Evolutionary conservation across 1,284 basidiomycete species (phyloP), one percentile per base, ranked within the genome.

Genomic region (Melampsora americana): DNA sequence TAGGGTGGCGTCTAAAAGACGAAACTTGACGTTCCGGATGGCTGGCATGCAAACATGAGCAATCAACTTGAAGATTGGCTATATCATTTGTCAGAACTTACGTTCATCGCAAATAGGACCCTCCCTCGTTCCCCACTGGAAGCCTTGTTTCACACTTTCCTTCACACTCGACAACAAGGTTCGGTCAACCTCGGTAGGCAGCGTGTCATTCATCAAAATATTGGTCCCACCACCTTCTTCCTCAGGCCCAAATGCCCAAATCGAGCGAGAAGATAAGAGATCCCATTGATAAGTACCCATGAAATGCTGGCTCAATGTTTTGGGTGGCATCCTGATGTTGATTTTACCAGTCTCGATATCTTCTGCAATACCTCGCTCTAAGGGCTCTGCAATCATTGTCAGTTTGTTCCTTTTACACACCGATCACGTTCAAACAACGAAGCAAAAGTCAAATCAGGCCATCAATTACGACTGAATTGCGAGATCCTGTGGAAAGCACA

Each of bases 211-310:
- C 79, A 99, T 85, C 66, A 99, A 84, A 75, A 96, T 88, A 83
- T 99, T 99, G 2, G 96, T 89, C 3, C 82, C 82, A 18, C 71
- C 71, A 0, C 94, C 93, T 79, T 90, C 90, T 69, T 95, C 93
- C 79, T 98, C 94, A 5, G 96, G 95, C 28, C 96, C 96, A 84
- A 99, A 99, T n/a, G 95, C 93, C 96, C 96, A 99, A 84, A 99
- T 95, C 81, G 95, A 97, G 77, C 96, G 88, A 64, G 93, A 95
- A 1, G 96, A 95, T 78, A 99, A 87, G 81, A 98, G 83, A 85
- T 99, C 96, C 96, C 96, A 99, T 77, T 95, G 92, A 83, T 98
- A 97, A 83, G 93, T 95, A 81, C 92, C 90, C 84, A 96, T 89
- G 84, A 98, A 96, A 85, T 94, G 93, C 77, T 89, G 90, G 48